phyloP scores from a whole-genome alignment of 2,329 filamentous ascomycete species.

The Aureobasidium pullulans region DNA sequence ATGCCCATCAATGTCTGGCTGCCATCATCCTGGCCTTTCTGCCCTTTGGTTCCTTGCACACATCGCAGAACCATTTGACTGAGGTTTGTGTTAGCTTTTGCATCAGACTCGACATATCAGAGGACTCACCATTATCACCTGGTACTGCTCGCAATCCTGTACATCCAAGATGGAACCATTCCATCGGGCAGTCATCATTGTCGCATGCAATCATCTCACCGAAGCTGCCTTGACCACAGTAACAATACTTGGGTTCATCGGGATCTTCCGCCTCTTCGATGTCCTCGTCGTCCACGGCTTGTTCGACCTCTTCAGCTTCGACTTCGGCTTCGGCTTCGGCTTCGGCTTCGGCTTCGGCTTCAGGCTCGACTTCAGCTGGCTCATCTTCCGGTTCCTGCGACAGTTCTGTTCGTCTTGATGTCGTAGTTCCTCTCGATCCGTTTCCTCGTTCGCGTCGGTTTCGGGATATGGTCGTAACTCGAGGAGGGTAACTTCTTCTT shows the following conservation, averaged over 20 bases:
- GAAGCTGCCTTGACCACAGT: slow-evolving; percentile 57
- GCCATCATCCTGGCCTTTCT: slow-evolving; percentile 6
- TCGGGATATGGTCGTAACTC: slow-evolving; percentile 27
- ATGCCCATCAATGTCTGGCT: slow-evolving; percentile 8
- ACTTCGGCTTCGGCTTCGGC: background rate
- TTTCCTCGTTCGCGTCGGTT: slow-evolving; percentile 5
- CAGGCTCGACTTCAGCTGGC: slow-evolving; percentile 32
- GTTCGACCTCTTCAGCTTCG: slow-evolving; percentile 30
- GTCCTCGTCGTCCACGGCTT: slow-evolving; percentile 41
- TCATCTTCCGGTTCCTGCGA: slow-evolving; percentile 17
- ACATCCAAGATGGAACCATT: slow-evolving; percentile 63
- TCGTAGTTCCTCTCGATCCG: slow-evolving; percentile 9
- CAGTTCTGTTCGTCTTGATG: slow-evolving; percentile 14
- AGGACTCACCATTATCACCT: slow-evolving; percentile 37
- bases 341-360: slow-evolving; percentile 16
- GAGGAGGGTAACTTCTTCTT: slow-evolving; percentile 20
- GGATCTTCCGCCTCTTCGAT: slow-evolving; percentile 46
- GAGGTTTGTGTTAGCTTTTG: background rate
- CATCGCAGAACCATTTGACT: slow-evolving; percentile 45
- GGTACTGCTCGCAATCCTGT: slow-evolving; percentile 55
- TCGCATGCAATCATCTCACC: slow-evolving; percentile 63
- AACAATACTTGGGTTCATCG: slow-evolving; percentile 56
- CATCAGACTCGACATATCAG: background rate
- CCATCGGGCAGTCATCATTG: slow-evolving; percentile 55
- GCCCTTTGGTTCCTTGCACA: slow-evolving; percentile 30